Evolutionary conservation across 192 early-diverging fungal genomes (phyloP).

Genomic region (Coemansia sp.): DNA sequence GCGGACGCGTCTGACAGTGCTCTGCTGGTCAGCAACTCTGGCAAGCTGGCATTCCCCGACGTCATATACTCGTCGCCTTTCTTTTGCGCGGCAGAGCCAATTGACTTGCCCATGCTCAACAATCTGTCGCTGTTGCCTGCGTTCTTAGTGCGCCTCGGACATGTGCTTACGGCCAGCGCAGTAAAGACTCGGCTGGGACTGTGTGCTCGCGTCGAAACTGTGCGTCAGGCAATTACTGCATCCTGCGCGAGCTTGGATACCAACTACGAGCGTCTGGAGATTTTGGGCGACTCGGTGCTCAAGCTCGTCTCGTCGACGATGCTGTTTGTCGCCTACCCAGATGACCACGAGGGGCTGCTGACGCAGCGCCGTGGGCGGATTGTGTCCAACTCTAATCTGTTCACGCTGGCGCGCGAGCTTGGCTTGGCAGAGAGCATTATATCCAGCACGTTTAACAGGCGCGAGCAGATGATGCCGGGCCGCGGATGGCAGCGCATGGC

Average conservation of each 20-base stretch:
- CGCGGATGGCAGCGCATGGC: constrained; percentile 35
- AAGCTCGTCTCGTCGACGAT: constrained; percentile 76
- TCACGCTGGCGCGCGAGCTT: constrained; percentile 54
- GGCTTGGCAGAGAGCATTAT: constrained; percentile 64
- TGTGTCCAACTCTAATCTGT: constrained; percentile 80
- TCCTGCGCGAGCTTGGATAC: constrained; percentile 66
- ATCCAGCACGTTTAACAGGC: constrained; percentile 19
- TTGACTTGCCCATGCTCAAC: constrained; percentile 18
- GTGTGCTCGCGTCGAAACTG: constrained; percentile 35
- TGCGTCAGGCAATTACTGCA: constrained; percentile 75
- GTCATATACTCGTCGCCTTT: constrained; percentile 49
- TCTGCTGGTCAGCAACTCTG: background rate
- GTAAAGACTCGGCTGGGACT: constrained; percentile 50
- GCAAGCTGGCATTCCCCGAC: constrained; percentile 18
- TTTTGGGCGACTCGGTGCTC: constrained; percentile 87
- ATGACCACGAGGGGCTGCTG: constrained; percentile 79
- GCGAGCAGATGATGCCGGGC: constrained; percentile 39
- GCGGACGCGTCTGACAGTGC: background rate
- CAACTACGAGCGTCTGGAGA: constrained; percentile 90
- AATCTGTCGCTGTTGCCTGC: constrained; percentile 64
- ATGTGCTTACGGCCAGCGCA: constrained; percentile 57
- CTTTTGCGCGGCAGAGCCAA: constrained; percentile 36
- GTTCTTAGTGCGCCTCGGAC: constrained; percentile 63
- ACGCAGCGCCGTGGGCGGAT: constrained; percentile 70
- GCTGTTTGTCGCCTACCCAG: constrained; percentile 76